phyloP scores from a whole-genome alignment of 2,329 filamentous ascomycete genomes.

The Stenocarpella maydis region DNA sequence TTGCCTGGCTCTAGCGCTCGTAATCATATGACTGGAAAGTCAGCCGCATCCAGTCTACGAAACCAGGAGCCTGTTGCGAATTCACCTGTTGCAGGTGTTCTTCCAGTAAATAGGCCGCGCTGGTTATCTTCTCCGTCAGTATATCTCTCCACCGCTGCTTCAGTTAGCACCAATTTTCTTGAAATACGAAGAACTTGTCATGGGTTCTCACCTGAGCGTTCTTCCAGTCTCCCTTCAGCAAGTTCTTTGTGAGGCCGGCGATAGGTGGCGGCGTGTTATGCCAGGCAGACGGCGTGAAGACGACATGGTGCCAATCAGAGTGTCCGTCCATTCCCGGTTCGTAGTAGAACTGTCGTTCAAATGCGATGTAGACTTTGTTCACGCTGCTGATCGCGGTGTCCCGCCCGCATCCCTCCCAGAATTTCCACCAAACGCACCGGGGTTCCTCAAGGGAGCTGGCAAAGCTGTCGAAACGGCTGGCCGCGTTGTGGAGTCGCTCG shows the following conservation, averaged over 20 bases:
- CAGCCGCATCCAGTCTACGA: background rate
- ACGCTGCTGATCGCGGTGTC: background rate
- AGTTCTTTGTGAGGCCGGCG: background rate
- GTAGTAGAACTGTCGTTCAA: background rate
- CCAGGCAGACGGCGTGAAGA: background rate
- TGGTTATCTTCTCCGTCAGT: background rate
- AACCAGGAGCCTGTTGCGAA: background rate
- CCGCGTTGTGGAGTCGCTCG: background rate
- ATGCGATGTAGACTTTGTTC: background rate
- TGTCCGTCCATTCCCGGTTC: background rate
- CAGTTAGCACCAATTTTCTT: background rate
- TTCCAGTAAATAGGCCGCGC: background rate
- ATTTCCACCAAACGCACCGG: background rate
- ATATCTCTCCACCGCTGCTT: constrained; percentile 1
- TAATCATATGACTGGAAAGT: background rate
- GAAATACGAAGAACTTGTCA: background rate
- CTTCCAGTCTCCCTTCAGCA: background rate
- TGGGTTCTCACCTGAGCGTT: background rate
- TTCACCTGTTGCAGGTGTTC: background rate
- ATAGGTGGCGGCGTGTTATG: constrained; percentile 3
- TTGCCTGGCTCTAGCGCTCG: too few species aligned
- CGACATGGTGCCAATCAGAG: constrained; percentile 1
- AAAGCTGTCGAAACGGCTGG: background rate
- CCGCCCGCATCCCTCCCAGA: background rate
- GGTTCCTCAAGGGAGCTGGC: background rate